Conservation (phyloP, 2,329 filamentous ascomycete species). For the Orbilia quercus region DNA sequence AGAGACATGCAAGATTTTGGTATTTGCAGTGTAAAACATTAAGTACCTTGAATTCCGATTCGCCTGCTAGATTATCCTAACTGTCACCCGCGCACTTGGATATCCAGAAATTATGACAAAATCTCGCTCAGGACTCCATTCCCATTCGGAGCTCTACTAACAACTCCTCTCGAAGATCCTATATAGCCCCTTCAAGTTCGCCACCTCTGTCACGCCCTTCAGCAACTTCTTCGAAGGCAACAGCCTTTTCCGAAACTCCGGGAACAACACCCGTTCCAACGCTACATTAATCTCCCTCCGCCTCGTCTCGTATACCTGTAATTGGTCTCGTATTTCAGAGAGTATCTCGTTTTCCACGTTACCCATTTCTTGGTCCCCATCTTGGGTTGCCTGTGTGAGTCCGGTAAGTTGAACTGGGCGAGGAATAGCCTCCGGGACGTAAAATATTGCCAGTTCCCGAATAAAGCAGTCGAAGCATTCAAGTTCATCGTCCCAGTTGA, state of each 20-base stretch:
- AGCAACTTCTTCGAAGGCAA: conserved; percentile 83
- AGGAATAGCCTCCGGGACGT: conserved; percentile 86
- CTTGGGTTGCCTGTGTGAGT: conserved; percentile 51
- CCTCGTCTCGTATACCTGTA: conserved; percentile 65
- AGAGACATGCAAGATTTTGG: too few species aligned
- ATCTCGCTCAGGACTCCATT: conserved; percentile 2
- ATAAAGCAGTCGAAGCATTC: conserved; percentile 86
- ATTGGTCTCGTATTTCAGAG: conserved; percentile 66
- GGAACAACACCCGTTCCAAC: conserved; percentile 88
- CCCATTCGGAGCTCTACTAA: conserved; percentile 59
- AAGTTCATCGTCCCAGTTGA: conserved; percentile 87
- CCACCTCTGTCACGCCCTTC: conserved; percentile 83
- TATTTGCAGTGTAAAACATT: too few species aligned
- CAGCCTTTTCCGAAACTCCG: conserved; percentile 83
- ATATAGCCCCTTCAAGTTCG: conserved; percentile 91
- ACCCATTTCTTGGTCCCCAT: conserved; percentile 60
- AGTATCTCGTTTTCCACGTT: conserved; percentile 63
- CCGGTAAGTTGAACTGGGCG: conserved; percentile 61
- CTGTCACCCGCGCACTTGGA: too few species aligned
- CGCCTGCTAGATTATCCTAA: background rate
- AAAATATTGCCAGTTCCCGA: conserved; percentile 87
- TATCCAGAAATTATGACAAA: background rate
- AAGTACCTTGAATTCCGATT: too few species aligned
- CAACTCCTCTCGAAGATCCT: conserved; percentile 93
- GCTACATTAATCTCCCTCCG: conserved; percentile 77